A percentile compares a stretch with the other conserved stretches of the same genome.
phyloP scores from a whole-genome alignment of 306 rosid species.

The Luffa acutangula region DNA sequence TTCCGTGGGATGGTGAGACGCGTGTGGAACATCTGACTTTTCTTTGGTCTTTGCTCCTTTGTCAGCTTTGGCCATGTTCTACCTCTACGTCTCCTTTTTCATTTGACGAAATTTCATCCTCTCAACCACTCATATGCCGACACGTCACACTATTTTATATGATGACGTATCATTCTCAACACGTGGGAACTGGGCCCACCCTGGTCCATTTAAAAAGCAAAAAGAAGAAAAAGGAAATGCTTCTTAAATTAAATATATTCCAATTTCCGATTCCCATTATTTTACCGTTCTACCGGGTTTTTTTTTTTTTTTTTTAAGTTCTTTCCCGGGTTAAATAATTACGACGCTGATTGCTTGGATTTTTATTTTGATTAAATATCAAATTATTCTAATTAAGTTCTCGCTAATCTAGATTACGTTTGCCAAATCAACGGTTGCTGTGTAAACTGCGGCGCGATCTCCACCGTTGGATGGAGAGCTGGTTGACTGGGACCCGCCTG shows the following conservation, averaged over 20 bases:
- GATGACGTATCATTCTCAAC: slow-evolving; percentile 8
- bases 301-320: no score
- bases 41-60: not conserved
- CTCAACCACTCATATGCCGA: not conserved
- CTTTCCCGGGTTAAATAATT: not conserved
- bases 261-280: not conserved
- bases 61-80: not conserved
- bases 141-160: not conserved
- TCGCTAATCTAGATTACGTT: not conserved
- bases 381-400: not conserved
- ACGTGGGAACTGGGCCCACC: not conserved
- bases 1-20: not conserved
- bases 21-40: not conserved
- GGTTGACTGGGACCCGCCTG: not conserved
- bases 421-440: not conserved
- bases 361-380: not conserved
- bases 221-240: no score
- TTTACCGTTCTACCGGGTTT: not conserved
- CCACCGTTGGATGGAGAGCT: not conserved
- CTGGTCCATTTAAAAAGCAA: not conserved
- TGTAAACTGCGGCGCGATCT: not conserved
- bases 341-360: not conserved
- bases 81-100: not conserved
- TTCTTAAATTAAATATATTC: no score
- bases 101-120: not conserved